Base-by-base conservation (phyloP, 495 filamentous ascomycete genomes). In the Penicillium pancosmium region DNA sequence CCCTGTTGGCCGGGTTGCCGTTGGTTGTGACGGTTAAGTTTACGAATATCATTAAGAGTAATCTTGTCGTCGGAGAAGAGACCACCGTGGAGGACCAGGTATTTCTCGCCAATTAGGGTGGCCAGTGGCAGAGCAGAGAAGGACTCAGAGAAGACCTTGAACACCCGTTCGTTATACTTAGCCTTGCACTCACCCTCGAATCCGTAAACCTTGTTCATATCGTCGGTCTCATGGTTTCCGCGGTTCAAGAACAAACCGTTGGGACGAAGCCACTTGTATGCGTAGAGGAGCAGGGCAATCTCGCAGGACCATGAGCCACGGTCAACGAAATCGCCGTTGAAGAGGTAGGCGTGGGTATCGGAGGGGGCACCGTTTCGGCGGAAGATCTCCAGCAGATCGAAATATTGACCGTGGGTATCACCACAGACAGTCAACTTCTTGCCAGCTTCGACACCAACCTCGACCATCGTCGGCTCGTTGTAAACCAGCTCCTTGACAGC, bases 281-380 rank as follows among this genome's bases (percentile, higher is more conserved):
- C 90, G 68, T 96, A 99, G 23, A 99, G 83, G 27, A 96, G 82
- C 23, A 99, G 80, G 11, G 91, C 94, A 64, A 99, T 92, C 70
- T 99, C 94, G 9, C 89, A 93, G 15, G 93, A 97, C 94, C 94
- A 99, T 36, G 91, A 95, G 18, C 94, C 94, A 71, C 94, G 86
- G 70, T 99, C 94, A 23, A 99, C 94, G 63, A 99, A 99, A 74
- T 99, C 94, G 62, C 94, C 94, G 74, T 99, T 99, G 84, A 99
- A 99, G 50, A 99, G 86, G 68, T 97, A 99, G 67, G 85, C 86
- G 62, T 98, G 91, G 60, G 88, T 89, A 62, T 91, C 89, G 15
- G 83, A 83, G 0, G 94, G 94, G 57, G 81, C 83, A 19, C 95
- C 95, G 66, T 95, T 96, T 41, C 94, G 83, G 63, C 91, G 81